Percentiles rank a stretch among this genome's conserved stretches.
These are phyloP conservation scores for Groenewaldozyma auringiensis DNA, from an alignment of 1,139 yeast species.

Conservation along the genomic window DNA sequence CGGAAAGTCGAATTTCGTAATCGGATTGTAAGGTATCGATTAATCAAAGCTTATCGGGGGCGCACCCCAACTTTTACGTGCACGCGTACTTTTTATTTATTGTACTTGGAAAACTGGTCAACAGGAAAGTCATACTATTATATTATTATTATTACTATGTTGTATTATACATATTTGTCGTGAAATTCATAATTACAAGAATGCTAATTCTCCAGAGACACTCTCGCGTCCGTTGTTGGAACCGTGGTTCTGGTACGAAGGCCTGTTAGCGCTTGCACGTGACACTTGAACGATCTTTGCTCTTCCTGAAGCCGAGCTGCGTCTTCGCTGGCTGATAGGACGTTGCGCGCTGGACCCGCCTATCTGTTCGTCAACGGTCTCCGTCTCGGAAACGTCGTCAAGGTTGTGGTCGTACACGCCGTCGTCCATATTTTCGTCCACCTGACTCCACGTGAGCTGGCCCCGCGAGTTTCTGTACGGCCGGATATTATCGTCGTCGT, in stretches of 20 bases:
- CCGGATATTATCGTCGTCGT: conserved; percentile 22
- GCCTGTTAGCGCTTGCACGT: conserved; percentile 19
- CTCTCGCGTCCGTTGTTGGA: conserved; percentile 5
- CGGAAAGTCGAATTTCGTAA: too few species aligned
- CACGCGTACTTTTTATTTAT: too few species aligned
- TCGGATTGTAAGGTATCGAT: too few species aligned
- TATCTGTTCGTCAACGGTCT: not conserved
- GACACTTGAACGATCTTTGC: conserved; percentile 4
- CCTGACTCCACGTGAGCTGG: conserved; percentile 28
- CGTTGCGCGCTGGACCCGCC: not conserved
- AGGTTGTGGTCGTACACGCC: conserved; percentile 1
- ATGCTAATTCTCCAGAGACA: conserved; percentile 22
- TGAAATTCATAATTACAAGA: conserved; percentile 11
- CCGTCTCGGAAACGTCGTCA: not conserved
- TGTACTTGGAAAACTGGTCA: too few species aligned
- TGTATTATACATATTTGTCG: not conserved
- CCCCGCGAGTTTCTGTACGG: conserved; percentile 30
- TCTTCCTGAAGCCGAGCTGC: conserved; percentile 27
- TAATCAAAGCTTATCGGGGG: too few species aligned
- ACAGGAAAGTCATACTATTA: too few species aligned
- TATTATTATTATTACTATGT: not conserved
- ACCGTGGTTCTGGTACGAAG: not conserved
- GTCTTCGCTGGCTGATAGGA: not conserved
- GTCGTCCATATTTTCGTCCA: conserved; percentile 12
- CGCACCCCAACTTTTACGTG: too few species aligned